Conservation (phyloP, 2,329 filamentous ascomycete genomes). For the Trichoderma cornu-damae region DNA sequence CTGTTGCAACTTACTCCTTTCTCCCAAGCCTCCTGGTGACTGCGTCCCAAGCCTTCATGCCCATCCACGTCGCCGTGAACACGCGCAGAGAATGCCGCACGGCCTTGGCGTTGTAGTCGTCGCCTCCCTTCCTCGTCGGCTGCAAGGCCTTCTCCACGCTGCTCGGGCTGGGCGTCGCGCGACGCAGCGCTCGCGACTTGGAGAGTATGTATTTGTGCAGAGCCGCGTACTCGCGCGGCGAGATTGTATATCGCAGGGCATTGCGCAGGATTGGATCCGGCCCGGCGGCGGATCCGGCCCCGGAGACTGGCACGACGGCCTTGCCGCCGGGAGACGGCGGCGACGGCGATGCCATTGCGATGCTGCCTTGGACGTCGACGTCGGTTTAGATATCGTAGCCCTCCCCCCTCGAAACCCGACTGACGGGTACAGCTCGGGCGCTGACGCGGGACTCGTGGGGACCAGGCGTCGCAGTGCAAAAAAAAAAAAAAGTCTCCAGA, state of each 20-base stretch:
- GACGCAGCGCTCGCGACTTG: slow-evolving; percentile 55
- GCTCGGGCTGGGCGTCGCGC: slow-evolving; percentile 51
- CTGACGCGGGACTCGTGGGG: neutral
- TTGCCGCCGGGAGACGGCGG: neutral
- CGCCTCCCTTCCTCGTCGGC: slow-evolving; percentile 36
- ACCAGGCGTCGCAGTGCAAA: neutral
- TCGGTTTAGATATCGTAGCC: neutral
- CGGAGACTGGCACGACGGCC: neutral
- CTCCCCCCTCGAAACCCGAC: neutral
- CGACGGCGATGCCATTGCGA: slow-evolving; percentile 3
- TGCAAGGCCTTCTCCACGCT: slow-evolving; percentile 44
- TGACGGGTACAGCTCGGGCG: neutral
- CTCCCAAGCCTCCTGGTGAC: slow-evolving; percentile 46
- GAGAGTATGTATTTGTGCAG: slow-evolving; percentile 80
- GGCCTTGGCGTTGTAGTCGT: slow-evolving; percentile 66
- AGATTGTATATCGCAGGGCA: slow-evolving; percentile 80
- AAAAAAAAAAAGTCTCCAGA: neutral
- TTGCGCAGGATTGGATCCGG: slow-evolving; percentile 74
- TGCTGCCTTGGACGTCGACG: neutral
- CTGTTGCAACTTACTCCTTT: slow-evolving; percentile 38
- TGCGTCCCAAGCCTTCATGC: slow-evolving; percentile 58
- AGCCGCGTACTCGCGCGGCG: slow-evolving; percentile 75
- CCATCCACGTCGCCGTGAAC: slow-evolving; percentile 59
- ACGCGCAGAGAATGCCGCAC: slow-evolving; percentile 66
- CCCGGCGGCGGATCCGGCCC: slow-evolving; percentile 3